Evolutionary conservation across 1,284 basidiomycete genomes (phyloP), one percentile per base, ranked within the genome.

Genomic region (Laetiporus sulphureus): DNA sequence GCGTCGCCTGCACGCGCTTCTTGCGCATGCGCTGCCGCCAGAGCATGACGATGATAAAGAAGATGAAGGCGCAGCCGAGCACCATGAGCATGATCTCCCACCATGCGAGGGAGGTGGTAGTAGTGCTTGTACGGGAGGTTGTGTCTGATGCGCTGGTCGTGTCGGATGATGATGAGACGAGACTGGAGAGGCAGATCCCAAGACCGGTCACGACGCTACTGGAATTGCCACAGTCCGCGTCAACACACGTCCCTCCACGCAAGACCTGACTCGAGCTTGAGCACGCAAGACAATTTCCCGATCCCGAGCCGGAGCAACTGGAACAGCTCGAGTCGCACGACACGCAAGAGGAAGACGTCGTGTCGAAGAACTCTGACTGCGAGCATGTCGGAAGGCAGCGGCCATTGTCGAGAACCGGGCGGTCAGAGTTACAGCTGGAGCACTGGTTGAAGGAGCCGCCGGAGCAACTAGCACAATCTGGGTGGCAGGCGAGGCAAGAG

Each of bases 21-120:
- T 78, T 80, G 58, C 78, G 75, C 32, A 77, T 77, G 31, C 73
- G 75, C 22, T 83, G 71, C 30, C 87, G 76, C 76, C 79, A 87
- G 52, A 70, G 70, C 63, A 77, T 70, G 42, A 89, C 52, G 48
- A 85, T 56, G 31, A 75, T 60, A 29, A 87, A 45, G 57, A 87
- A 83, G 59, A 90, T 80, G 62, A 86, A 82, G 10, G 80, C 77
- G 57, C 83, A 85, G 5, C 86, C 86, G 23, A 87, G 72, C 0
- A 80, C 69, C 82, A 89, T 88, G 45, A 90, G 72, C 31, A 88
- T 67, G 49, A 88, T 88, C 62, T 89, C 69, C 86, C 87, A 90
- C 83, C 85, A 87, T 45, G 67, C 64, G 10, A 89, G 63, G 13
- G 55, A 51, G 31, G 48, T 58, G 7, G 46, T 27, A n/a, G 55